Evolutionary conservation across 768 basidiomycete species (phyloP).

Genomic region (Lactarius quietus): DNA sequence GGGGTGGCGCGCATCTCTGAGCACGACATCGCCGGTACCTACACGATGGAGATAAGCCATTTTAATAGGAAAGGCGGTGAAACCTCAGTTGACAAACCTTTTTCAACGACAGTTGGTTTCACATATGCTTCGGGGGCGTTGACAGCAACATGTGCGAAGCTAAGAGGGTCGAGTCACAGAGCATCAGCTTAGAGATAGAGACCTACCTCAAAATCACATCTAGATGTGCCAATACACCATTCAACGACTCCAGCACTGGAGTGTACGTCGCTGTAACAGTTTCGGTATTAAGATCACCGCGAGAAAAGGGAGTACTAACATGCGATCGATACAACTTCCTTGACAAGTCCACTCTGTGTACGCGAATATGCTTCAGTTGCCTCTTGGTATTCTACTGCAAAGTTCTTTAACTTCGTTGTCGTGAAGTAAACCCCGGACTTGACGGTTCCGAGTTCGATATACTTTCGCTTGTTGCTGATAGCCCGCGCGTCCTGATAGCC

Average conservation of each 20-base stretch:
- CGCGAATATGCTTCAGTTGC: conserved; percentile 64
- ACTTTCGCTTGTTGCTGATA: conserved; percentile 59
- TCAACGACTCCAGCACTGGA: conserved; percentile 80
- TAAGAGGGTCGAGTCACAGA: conserved; percentile 31
- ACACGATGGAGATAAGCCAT: neutral
- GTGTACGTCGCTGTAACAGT: conserved; percentile 76
- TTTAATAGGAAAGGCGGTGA: neutral
- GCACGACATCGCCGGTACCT: conserved; percentile 78
- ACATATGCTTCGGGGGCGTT: conserved; percentile 86
- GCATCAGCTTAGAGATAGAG: neutral
- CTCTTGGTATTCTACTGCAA: conserved; percentile 70
- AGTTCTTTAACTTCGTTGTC: conserved; percentile 65
- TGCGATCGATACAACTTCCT: conserved; percentile 90
- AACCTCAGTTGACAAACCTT: conserved; percentile 45
- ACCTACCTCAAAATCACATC: conserved; percentile 87
- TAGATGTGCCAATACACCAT: conserved; percentile 80
- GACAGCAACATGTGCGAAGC: conserved; percentile 88
- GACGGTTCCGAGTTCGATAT: conserved; percentile 78
- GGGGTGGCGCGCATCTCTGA: conserved; percentile 89
- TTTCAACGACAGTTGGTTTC: conserved; percentile 75
- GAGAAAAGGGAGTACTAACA: conserved; percentile 40
- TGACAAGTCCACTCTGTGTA: conserved; percentile 79
- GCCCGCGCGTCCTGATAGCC: conserved; percentile 68
- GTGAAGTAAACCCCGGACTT: conserved; percentile 91
- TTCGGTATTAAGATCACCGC: neutral